Conservation (phyloP, 1,284 basidiomycete species). For the Trametes versicolor region DNA sequence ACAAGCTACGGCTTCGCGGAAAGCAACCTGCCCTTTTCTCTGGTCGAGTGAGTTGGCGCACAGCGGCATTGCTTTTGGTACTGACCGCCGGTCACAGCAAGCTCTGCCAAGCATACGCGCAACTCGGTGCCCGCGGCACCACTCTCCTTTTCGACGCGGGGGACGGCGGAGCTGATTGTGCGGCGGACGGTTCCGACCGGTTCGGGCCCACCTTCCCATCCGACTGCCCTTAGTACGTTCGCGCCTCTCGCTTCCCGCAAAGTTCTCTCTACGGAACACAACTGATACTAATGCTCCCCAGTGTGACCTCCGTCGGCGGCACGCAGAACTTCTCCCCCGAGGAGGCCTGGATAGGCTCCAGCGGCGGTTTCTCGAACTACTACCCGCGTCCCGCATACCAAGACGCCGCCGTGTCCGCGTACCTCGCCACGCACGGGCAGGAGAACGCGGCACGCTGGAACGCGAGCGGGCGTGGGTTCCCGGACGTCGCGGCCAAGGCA, state of each 20-base stretch:
- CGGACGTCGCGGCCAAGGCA: slow-evolving; percentile 44
- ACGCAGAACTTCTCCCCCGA: slow-evolving; percentile 60
- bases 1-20: slow-evolving; percentile 54
- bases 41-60: slow-evolving; percentile 45
- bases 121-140: slow-evolving; percentile 67
- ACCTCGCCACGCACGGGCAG: slow-evolving; percentile 41
- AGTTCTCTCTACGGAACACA: not conserved
- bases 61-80: slow-evolving; percentile 60
- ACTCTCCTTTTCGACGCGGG: slow-evolving; percentile 72
- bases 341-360: slow-evolving; percentile 55
- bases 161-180: slow-evolving; percentile 63
- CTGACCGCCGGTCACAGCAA: slow-evolving; percentile 18
- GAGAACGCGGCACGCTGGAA: slow-evolving; percentile 42
- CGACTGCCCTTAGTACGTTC: slow-evolving; percentile 55
- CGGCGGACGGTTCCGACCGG: slow-evolving; percentile 53
- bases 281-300: slow-evolving; percentile 42
- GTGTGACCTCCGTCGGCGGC: slow-evolving; percentile 67
- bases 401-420: slow-evolving; percentile 44
- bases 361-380: slow-evolving; percentile 70
- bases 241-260: no score
- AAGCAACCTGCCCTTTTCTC: slow-evolving; percentile 37
- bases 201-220: slow-evolving; percentile 79
- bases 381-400: slow-evolving; percentile 53
- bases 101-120: slow-evolving; percentile 38
- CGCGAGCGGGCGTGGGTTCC: slow-evolving; percentile 44